These are phyloP conservation scores for Leucocoprinus sp. DNA, from an alignment of 768 basidiomycete species.

Conservation along the genomic window DNA sequence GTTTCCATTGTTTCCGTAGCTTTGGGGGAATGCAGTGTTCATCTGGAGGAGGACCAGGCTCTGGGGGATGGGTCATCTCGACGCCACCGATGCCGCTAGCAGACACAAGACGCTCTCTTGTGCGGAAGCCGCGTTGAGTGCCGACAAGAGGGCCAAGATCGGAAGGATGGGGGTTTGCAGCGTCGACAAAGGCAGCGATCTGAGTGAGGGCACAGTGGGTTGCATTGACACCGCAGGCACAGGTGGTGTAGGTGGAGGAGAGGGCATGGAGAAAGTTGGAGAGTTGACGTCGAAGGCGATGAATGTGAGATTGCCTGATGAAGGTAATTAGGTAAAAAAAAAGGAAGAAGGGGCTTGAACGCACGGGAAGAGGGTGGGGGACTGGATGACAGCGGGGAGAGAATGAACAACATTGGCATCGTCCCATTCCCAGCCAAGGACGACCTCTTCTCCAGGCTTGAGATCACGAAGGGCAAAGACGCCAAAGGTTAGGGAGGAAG, in stretches of 20 bases:
- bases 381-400: conserved; percentile 58
- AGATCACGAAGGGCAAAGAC: conserved; percentile 75
- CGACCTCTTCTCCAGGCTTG: conserved; percentile 73
- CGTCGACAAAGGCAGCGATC: conserved; percentile 57
- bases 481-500: conserved; percentile 50
- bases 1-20: conserved; percentile 49
- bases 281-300: conserved; percentile 56
- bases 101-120: conserved; percentile 45
- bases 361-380: conserved; percentile 51
- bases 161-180: conserved; percentile 14
- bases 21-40: conserved; percentile 51
- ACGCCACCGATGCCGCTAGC: conserved; percentile 53
- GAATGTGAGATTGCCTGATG: conserved; percentile 37
- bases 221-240: conserved; percentile 60
- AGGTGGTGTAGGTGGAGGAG: conserved; percentile 63
- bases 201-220: conserved; percentile 54
- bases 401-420: conserved; percentile 80
- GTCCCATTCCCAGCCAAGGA: conserved; percentile 96
- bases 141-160: conserved; percentile 65
- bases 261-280: conserved; percentile 64
- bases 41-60: conserved; percentile 14
- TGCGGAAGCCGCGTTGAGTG: conserved; percentile 49
- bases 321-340: conserved; percentile 25
- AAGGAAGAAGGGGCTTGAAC: conserved; percentile 20
- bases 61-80: conserved; percentile 31